phyloP scores from a whole-genome alignment of 73 alveolate genomes.

The Effrenium voratum region DNA sequence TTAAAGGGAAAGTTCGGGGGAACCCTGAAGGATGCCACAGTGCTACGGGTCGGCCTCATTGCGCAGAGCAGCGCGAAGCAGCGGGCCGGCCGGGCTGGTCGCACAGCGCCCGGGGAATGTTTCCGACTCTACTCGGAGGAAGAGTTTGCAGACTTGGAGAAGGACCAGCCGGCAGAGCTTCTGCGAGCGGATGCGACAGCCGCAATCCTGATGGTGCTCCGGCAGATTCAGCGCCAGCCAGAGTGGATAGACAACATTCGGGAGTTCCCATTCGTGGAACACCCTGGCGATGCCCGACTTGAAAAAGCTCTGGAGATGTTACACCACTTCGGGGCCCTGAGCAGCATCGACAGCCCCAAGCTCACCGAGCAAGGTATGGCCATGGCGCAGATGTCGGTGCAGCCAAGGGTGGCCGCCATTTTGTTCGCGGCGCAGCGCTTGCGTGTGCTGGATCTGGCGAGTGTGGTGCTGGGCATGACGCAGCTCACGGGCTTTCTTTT shows the following conservation, averaged over 20 bases:
- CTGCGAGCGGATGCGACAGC: neutral
- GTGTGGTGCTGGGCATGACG: neutral
- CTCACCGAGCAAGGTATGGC: neutral
- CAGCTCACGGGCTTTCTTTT: neutral
- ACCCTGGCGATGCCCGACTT: neutral
- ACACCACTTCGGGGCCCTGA: neutral
- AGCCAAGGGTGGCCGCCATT: neutral
- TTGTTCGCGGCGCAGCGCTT: neutral
- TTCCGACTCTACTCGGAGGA: slow-evolving; percentile 98
- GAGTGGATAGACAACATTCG: neutral
- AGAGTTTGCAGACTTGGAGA: slow-evolving; percentile 95
- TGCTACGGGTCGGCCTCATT: slow-evolving; percentile 96
- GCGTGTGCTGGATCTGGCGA: neutral
- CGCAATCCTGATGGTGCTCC: neutral
- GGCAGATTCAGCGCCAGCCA: neutral
- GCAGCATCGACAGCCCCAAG: neutral
- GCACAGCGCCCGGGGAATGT: slow-evolving; percentile 99
- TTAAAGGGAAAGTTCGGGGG: too few relatives aligned
- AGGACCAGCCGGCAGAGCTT: neutral
- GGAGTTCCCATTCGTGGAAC: neutral
- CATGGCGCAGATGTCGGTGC: neutral
- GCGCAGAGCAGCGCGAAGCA: slow-evolving; percentile 97
- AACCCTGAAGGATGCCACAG: neutral
- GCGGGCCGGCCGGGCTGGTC: slow-evolving; percentile 99
- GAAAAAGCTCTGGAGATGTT: neutral